Evolutionary conservation across 2,329 filamentous ascomycete species (phyloP).

Genomic region (Aspergillus alliaceus): DNA sequence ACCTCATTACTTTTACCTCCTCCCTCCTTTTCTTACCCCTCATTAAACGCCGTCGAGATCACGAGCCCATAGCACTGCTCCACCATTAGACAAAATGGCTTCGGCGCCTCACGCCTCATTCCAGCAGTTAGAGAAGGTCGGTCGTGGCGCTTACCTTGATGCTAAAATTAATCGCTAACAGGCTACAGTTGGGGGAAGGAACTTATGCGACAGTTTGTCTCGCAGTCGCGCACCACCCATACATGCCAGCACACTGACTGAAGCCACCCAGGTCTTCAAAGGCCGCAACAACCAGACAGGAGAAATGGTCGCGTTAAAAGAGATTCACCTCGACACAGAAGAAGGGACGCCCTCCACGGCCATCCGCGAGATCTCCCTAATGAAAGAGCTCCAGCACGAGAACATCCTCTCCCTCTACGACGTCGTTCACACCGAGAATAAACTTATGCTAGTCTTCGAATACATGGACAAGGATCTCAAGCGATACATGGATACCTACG

Average conservation of each 20-base stretch:
- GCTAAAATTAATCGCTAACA: neutral
- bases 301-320: conserved; percentile 93
- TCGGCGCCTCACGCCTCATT: conserved; percentile 64
- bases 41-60: conserved; percentile 50
- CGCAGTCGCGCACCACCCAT: conserved; percentile 48
- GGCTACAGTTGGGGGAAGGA: conserved; percentile 76
- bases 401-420: conserved; percentile 97
- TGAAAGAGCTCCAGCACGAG: conserved; percentile 99
- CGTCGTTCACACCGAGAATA: conserved; percentile 99
- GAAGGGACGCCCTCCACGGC: conserved; percentile 96
- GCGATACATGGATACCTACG: conserved; percentile 95
- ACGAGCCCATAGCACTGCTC: conserved; percentile 82
- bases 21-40: neutral
- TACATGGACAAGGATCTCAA: conserved; percentile 99
- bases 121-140: conserved; percentile 90
- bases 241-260: conserved; percentile 68
- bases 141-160: neutral
- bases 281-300: conserved; percentile 95
- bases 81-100: conserved; percentile 58
- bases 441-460: conserved; percentile 98
- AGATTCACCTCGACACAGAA: conserved; percentile 98
- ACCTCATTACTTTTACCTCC: neutral
- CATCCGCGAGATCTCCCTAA: conserved; percentile 96
- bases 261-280: conserved; percentile 78
- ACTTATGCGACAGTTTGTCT: conserved; percentile 89